Evolutionary conservation across 345 rosid species (phyloP).

Genomic region (Nasturtium officinale): DNA sequence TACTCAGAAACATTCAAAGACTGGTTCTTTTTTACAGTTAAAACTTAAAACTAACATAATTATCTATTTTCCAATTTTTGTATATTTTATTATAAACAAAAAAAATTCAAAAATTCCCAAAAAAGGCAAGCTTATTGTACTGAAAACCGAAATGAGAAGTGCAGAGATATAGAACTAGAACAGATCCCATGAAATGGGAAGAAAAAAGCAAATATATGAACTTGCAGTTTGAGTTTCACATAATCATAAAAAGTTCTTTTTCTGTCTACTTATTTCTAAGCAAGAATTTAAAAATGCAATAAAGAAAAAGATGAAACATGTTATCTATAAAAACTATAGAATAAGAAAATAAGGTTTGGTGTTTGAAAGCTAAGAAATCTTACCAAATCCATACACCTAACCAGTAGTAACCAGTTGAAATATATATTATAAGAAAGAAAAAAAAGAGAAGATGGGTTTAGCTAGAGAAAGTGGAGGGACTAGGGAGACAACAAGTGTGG

Average conservation of each 20-base stretch:
- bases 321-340: conserved; percentile 12
- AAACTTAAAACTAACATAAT: conserved; percentile 4
- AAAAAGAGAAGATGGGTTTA: conserved; percentile 39
- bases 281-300: conserved; percentile 25
- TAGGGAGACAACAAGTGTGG: conserved; percentile 37
- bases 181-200: conserved; percentile 39
- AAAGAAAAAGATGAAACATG: conserved; percentile 32
- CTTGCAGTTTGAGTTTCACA: conserved; percentile 23
- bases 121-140: conserved; percentile 31
- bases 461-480: conserved; percentile 39
- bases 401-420: conserved; percentile 21
- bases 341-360: conserved; percentile 9
- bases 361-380: conserved; percentile 33
- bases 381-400: conserved; percentile 45
- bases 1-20: not conserved
- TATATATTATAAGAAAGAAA: conserved; percentile 3
- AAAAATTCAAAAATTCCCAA: not conserved
- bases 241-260: conserved; percentile 4
- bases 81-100: not conserved
- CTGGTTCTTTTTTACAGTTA: not conserved
- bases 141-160: conserved; percentile 21
- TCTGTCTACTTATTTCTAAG: conserved; percentile 12
- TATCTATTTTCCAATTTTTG: not conserved
- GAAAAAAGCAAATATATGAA: not conserved
- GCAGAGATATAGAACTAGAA: conserved; percentile 33